Evolutionary conservation across 176 grass and related monocot species (phyloP).

Genomic region (Oryza australiensis): DNA sequence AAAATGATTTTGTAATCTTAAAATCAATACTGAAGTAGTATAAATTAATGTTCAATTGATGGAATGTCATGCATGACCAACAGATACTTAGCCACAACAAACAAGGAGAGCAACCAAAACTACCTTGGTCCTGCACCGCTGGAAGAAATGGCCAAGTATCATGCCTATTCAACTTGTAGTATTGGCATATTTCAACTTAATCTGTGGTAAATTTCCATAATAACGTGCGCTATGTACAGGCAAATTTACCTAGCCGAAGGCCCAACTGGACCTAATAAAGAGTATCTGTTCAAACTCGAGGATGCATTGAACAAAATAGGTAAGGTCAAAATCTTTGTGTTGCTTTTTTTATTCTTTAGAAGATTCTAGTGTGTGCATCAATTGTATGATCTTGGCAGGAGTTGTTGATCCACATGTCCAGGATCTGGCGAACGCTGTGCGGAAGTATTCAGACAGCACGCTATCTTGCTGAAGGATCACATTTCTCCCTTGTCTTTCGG

Average conservation of each 20-base stretch:
- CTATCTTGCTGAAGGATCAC: background rate
- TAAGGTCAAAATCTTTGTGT: conserved; percentile 12
- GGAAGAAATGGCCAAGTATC: conserved; percentile 82
- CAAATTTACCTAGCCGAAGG: conserved; percentile 82
- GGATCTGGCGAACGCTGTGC: conserved; percentile 66
- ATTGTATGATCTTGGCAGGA: conserved; percentile 46
- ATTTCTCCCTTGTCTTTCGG: background rate
- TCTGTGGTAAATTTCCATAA: background rate
- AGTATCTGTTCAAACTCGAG: conserved; percentile 88
- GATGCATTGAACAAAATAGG: conserved; percentile 73
- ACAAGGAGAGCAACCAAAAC: conserved; percentile 65
- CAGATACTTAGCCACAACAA: conserved; percentile 79
- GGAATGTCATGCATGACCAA: conserved; percentile 27
- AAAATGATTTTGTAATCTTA: conserved; percentile 51
- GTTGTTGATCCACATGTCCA: conserved; percentile 71
- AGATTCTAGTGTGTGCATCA: background rate
- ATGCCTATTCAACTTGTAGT: background rate
- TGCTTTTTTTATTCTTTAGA: background rate
- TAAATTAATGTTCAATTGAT: conserved; percentile 28
- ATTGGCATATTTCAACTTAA: conserved; percentile 8
- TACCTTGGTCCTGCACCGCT: conserved; percentile 81
- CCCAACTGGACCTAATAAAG: conserved; percentile 86
- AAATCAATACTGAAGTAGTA: background rate
- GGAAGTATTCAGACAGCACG: conserved; percentile 20
- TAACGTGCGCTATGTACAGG: conserved; percentile 42